Percentiles rank a stretch among this genome's conserved stretches.
phyloP scores from a whole-genome alignment of 352 stramenopile genomes.

The Aphanomyces euteiches region DNA sequence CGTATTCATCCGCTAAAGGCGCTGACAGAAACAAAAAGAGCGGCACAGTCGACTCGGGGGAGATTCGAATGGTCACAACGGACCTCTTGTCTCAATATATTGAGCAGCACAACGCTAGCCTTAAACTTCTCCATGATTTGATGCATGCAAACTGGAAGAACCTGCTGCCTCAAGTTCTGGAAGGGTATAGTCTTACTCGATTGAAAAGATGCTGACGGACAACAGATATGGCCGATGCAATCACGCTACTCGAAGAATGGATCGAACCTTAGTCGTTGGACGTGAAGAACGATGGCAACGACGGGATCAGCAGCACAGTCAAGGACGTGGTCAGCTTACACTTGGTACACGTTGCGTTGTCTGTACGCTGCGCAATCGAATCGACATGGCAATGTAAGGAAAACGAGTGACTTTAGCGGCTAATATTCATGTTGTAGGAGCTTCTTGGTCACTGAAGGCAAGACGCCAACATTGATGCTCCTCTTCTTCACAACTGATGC shows the following conservation, averaged over 20 bases:
- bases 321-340: slow-evolving; percentile 7
- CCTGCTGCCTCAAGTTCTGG: not conserved
- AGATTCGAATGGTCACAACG: slow-evolving; percentile 12
- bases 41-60: not conserved
- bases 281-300: slow-evolving; percentile 21
- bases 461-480: slow-evolving; percentile 14
- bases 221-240: slow-evolving; percentile 20
- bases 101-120: slow-evolving; percentile 7
- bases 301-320: not conserved
- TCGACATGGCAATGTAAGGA: slow-evolving; percentile 21
- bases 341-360: slow-evolving; percentile 9
- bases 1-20: not conserved
- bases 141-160: not conserved
- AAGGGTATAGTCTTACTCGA: not conserved
- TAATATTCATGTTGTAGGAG: slow-evolving; percentile 10
- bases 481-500: slow-evolving; percentile 7
- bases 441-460: slow-evolving; percentile 17
- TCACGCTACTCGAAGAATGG: slow-evolving; percentile 19
- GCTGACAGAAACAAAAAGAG: slow-evolving; percentile 3
- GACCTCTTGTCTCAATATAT: slow-evolving; percentile 3
- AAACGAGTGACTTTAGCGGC: not conserved
- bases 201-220: not conserved
- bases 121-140: not conserved
- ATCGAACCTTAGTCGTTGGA: slow-evolving; percentile 10
- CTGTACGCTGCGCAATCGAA: slow-evolving; percentile 16